These are phyloP conservation scores for Mariannaea sp. DNA, from an alignment of 2,329 filamentous ascomycete species.

Conservation along the genomic window DNA sequence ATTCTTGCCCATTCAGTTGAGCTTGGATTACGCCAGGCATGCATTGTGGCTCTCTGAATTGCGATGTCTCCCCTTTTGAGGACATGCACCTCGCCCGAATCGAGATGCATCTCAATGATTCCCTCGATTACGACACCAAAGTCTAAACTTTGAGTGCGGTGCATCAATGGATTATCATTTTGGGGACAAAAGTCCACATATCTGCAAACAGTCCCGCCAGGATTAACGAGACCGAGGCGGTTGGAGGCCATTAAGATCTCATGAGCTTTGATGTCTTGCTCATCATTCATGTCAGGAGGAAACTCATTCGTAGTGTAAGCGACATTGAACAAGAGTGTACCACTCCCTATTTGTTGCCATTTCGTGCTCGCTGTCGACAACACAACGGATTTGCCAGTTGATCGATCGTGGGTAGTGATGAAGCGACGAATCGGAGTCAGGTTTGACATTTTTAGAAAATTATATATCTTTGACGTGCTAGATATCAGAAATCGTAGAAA, in stretches of 20 bases:
- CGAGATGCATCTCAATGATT: constrained; percentile 56
- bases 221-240: constrained; percentile 36
- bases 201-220: constrained; percentile 49
- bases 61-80: constrained; percentile 58
- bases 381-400: no score
- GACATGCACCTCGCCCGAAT: constrained; percentile 52
- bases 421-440: no score
- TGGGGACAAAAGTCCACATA: constrained; percentile 54
- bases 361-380: no score
- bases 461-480: no score
- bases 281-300: constrained; percentile 26
- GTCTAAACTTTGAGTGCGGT: constrained; percentile 60
- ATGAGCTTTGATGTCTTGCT: constrained; percentile 33
- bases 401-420: no score
- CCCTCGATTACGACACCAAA: constrained; percentile 61
- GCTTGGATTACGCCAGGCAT: constrained; percentile 57
- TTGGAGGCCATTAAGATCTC: constrained; percentile 20
- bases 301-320: constrained; percentile 35
- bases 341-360: no score
- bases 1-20: constrained; percentile 52
- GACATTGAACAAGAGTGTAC: no score
- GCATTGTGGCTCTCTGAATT: constrained; percentile 61
- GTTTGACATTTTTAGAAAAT: no score
- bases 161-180: constrained; percentile 27
- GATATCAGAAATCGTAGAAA: no score